Evolutionary conservation across 768 basidiomycete genomes (phyloP), one percentile per base, ranked within the genome.

Genomic region (Lactarius sanguifluus): DNA sequence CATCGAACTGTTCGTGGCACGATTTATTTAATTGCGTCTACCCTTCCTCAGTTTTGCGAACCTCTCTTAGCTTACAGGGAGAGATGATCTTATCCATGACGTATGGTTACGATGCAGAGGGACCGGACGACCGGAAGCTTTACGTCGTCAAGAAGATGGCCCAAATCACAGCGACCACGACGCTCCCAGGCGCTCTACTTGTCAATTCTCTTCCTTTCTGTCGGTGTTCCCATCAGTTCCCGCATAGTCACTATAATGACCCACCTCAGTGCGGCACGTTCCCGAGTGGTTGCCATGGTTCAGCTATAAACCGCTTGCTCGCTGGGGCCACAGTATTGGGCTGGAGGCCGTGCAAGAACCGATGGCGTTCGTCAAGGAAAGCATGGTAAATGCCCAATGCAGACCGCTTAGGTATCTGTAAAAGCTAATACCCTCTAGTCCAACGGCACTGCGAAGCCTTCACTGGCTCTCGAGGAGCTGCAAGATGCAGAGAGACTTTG

Each of bases 241-340:
- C 34, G 13, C 32, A 3, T 54, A 36, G 7, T 7, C 52, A 30
- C 7, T 6, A 10, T 40, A 56, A 54, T 7, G 38, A 15, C 23
- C n/a, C 20, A 16, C 32, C 12, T 20, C n/a, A 67, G 66, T 64
- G 8, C 38, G 34, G 9, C 13, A 65, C 54, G 36, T 65, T 18
- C 64, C 64, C 6, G 59, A 60, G 43, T 65, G 64, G 59, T 23
- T 65, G 1, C n/a, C 64, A 0, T 65, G 64, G 64, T 16, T 65
- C 8, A 65, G 64, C 34, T 65, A 65, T 9, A 56, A 65, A 23
- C 64, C 59, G 4, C 59, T 65, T 20, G 52, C 54, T 5, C 59
- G 64, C 2, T 10, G 1, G 25, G 64, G 64, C 30, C 20, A 61
- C 16, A 7, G 18, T n/a, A 28, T 61, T 5, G 50, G 64, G 25